Base-by-base conservation (phyloP, 1,284 basidiomycete genomes). In the Thelephora terrestris region DNA sequence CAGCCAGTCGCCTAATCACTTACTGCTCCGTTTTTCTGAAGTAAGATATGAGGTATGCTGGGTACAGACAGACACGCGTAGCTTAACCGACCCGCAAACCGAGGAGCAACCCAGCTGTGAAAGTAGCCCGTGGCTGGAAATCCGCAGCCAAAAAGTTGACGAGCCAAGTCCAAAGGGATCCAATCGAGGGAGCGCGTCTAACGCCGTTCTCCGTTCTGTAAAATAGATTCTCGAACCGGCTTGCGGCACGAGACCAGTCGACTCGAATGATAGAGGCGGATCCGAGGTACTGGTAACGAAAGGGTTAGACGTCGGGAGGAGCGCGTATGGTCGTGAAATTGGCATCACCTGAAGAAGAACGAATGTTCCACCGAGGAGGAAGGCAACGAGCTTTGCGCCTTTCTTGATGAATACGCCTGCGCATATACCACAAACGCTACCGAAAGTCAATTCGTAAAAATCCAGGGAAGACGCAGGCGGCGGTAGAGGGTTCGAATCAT, bases 331-430 rank as follows among this genome's bases (percentile, higher is more conserved):
- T 3, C 9, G 9, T 32, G 43, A 50, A 40, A 47, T 24, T 20
- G 24, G 16, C 21, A 9, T 54, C 55, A 87, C 93, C 79, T 94
- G 91, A 16, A 94, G 75, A 44, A 94, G 64, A 17, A 94, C 84
- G 56, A 92, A 95, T 1, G 89, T 68, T 2, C 90, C 91, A 7
- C 91, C 91, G 10, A 96, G 68, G 47, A 86, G 65, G 65, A 92
- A 93, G 0, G 92, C 94, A 20, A 89, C 65, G 2, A 79, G 70
- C 63, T 84, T 91, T 35, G 85, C 80, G 25, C 94, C 94, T 66
- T 96, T 96, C 70, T 95, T 96, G 58, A 96, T 74, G 61, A 98
- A 98, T 0, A 97, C 76, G 0, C 94, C 94, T 0, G 91, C 81
- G 59, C 91, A 97, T 45, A 97, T 64, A 2, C 93, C 91, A 51